These are phyloP conservation scores for Suillus ampliporus DNA, from an alignment of 768 basidiomycete species.

Conservation along the genomic window DNA sequence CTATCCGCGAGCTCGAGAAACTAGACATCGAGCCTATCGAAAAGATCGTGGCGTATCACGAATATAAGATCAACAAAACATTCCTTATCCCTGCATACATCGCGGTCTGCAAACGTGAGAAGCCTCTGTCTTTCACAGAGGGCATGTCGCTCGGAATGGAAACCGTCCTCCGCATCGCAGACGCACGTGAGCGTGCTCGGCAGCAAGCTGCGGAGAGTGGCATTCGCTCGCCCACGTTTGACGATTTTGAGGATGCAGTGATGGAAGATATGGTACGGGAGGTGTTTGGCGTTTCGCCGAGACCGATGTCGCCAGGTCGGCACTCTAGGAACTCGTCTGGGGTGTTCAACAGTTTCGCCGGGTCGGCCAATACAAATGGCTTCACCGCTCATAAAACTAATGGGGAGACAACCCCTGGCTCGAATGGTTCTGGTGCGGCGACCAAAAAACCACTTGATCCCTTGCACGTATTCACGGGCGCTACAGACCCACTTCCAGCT, in stretches of 20 bases:
- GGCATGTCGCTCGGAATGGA: conserved; percentile 62
- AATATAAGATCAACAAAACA: conserved; percentile 50
- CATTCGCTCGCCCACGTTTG: conserved; percentile 31
- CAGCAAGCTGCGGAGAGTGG: conserved; percentile 42
- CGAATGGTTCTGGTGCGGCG: neutral
- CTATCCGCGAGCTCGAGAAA: conserved; percentile 60
- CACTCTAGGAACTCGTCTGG: conserved; percentile 5
- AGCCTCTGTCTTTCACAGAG: conserved; percentile 58
- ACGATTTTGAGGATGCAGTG: conserved; percentile 31
- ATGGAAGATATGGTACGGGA: conserved; percentile 36
- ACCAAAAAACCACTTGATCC: neutral
- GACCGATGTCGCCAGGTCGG: neutral
- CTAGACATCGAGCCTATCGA: conserved; percentile 52
- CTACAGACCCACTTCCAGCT: neutral
- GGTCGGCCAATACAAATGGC: neutral
- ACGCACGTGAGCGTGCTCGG: conserved; percentile 53
- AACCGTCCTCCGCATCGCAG: conserved; percentile 55
- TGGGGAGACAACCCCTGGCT: neutral
- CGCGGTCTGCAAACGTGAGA: conserved; percentile 54
- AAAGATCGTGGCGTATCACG: conserved; percentile 62
- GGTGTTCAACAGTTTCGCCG: neutral
- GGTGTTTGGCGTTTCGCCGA: conserved; percentile 30
- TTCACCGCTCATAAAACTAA: neutral
- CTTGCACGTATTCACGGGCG: neutral
- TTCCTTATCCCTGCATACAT: conserved; percentile 59